phyloP scores from a whole-genome alignment of 108 stramenopile species.

The Nannochloropsis oceanica region DNA sequence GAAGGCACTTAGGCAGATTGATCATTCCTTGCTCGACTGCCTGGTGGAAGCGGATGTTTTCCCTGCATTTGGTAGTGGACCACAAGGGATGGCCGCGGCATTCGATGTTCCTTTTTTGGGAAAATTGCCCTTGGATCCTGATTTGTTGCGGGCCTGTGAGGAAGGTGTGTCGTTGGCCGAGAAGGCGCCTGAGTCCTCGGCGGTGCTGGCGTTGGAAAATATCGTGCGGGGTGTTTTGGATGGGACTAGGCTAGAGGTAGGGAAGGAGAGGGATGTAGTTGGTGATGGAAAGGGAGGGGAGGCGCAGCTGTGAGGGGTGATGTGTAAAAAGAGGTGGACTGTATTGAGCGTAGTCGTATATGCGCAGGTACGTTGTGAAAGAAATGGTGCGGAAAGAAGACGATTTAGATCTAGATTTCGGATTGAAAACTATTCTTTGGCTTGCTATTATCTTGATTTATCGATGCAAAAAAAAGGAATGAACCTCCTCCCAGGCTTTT shows the following conservation, averaged over 20 bases:
- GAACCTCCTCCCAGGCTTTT: too few species aligned
- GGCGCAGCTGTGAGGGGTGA: too few species aligned
- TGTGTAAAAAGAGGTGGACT: too few species aligned
- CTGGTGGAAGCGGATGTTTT: constrained; percentile 56
- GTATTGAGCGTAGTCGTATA: too few species aligned
- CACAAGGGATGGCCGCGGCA: constrained; percentile 65
- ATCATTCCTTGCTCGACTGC: not conserved
- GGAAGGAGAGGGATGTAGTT: too few species aligned
- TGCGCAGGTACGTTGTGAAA: too few species aligned
- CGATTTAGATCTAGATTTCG: too few species aligned
- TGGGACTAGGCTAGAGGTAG: not conserved
- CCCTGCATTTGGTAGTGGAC: constrained; percentile 51
- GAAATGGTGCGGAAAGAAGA: too few species aligned
- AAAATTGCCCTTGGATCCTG: constrained; percentile 77
- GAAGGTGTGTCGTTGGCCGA: constrained; percentile 47
- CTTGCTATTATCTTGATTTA: too few species aligned
- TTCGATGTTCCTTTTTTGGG: constrained; percentile 81
- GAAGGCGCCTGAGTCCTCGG: constrained; percentile 21
- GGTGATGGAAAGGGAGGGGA: too few species aligned
- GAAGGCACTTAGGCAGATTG: not conserved
- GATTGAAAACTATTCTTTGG: too few species aligned
- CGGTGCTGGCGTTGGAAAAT: constrained; percentile 20
- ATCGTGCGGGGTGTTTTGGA: constrained; percentile 14
- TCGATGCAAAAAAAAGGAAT: too few species aligned
- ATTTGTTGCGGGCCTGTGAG: constrained; percentile 76